phyloP scores from a whole-genome alignment of 1,284 basidiomycete genomes.

The Apiotrichum gracile region DNA sequence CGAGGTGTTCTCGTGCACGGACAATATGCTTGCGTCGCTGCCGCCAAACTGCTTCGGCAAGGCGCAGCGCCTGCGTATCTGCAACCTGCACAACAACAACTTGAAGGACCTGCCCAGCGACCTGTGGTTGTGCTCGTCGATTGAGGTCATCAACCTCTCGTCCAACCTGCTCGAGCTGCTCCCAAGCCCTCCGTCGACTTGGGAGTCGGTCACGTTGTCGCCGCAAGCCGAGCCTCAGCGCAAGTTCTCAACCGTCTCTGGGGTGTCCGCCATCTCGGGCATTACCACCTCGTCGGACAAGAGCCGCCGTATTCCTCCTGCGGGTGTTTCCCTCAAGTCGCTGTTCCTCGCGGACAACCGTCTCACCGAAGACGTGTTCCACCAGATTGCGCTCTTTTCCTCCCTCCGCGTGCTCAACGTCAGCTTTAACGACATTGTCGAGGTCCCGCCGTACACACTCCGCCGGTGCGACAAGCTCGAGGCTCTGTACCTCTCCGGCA shows the following conservation, averaged over 20 bases:
- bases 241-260: conserved; percentile 45
- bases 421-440: conserved; percentile 92
- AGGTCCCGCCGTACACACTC: conserved; percentile 74
- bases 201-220: conserved; percentile 8
- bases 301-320: conserved; percentile 11
- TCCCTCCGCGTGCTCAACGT: conserved; percentile 80
- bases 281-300: conserved; percentile 48
- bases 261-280: conserved; percentile 53
- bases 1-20: conserved; percentile 72
- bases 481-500: conserved; percentile 89
- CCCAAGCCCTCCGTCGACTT: conserved; percentile 56
- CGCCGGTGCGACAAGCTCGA: conserved; percentile 63
- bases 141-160: conserved; percentile 75
- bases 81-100: conserved; percentile 91
- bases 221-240: conserved; percentile 14
- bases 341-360: conserved; percentile 87
- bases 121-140: conserved; percentile 77
- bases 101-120: conserved; percentile 67
- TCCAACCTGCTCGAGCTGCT: conserved; percentile 79
- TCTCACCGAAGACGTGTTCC: conserved; percentile 74
- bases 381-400: conserved; percentile 65
- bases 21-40: conserved; percentile 76
- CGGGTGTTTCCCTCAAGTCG: conserved; percentile 38
- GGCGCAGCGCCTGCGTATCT: conserved; percentile 65
- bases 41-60: conserved; percentile 68